Evolutionary conservation across 75 land plant genomes (phyloP).

Genomic region (Cunninghamia lanceolata): DNA sequence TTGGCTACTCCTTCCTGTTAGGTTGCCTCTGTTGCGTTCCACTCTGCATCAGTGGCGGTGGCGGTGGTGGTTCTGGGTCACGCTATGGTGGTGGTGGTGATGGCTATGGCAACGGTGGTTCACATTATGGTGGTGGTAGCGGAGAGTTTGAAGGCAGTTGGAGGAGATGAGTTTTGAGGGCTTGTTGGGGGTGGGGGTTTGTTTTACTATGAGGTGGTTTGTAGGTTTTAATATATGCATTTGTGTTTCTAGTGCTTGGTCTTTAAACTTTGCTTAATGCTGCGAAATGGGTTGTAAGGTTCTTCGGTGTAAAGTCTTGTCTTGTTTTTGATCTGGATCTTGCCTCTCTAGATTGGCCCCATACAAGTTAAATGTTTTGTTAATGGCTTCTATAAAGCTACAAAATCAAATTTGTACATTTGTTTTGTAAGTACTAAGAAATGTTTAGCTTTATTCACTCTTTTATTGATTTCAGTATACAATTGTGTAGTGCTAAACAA

Average conservation of each 20-base stretch:
- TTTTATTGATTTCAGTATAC: not conserved
- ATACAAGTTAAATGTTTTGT: too few relatives aligned
- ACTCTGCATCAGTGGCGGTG: too few relatives aligned
- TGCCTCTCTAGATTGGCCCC: too few relatives aligned
- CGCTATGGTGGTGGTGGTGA: constrained; percentile 21
- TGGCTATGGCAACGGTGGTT: constrained; percentile 7
- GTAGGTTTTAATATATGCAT: too few relatives aligned
- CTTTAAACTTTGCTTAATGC: not conserved
- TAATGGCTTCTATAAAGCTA: not conserved
- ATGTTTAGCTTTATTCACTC: not conserved
- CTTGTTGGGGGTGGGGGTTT: not conserved
- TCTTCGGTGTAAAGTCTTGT: too few relatives aligned
- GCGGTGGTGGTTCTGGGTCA: constrained; percentile 26
- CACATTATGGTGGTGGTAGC: constrained; percentile 12
- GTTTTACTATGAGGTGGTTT: too few relatives aligned
- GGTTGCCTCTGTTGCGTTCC: too few relatives aligned
- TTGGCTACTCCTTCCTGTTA: too few relatives aligned
- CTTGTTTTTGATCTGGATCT: too few relatives aligned
- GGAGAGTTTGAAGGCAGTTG: constrained; percentile 20
- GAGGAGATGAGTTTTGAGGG: constrained; percentile 12
- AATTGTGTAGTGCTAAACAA: not conserved
- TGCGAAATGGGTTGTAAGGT: too few relatives aligned
- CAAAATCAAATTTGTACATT: not conserved
- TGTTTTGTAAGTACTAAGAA: not conserved
- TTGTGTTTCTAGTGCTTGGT: not conserved